Conservation (phyloP, 257 asterid genomes). For the Ocimum tenuiflorum region DNA sequence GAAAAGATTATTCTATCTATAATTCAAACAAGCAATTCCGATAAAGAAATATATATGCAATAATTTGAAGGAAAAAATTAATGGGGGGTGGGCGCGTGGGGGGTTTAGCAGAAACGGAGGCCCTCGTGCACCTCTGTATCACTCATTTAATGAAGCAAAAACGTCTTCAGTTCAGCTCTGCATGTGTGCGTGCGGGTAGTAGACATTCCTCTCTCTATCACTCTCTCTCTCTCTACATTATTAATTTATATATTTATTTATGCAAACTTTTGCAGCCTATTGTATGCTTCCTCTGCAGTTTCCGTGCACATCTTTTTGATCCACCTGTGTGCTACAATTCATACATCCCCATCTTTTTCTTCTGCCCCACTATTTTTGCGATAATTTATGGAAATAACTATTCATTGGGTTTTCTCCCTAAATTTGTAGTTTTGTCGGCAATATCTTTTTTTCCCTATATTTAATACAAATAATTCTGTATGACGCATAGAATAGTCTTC, state of each 20-base stretch:
- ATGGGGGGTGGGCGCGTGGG: not conserved
- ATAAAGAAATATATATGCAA: conserved; percentile 22
- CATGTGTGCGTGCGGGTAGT: conserved; percentile 66
- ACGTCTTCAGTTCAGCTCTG: conserved; percentile 35
- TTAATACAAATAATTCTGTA: not conserved
- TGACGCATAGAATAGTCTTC: not conserved
- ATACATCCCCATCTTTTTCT: conserved; percentile 28
- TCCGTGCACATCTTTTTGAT: conserved; percentile 29
- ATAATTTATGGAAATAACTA: not conserved
- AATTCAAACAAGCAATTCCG: conserved; percentile 2
- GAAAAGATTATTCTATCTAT: conserved; percentile 3
- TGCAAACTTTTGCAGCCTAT: conserved; percentile 37
- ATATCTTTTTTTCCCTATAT: conserved; percentile 8
- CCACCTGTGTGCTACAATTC: conserved; percentile 24
- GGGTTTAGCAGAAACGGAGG: conserved; percentile 39
- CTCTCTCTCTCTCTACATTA: conserved; percentile 26
- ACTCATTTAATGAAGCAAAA: conserved; percentile 53
- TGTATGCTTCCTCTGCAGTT: conserved; percentile 34
- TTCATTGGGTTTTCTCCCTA: not conserved
- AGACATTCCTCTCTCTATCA: conserved; percentile 38
- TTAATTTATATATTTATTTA: conserved; percentile 16
- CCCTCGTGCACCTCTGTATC: conserved; percentile 81
- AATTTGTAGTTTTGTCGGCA: conserved; percentile 33
- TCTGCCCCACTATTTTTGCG: conserved; percentile 28
- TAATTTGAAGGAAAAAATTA: conserved; percentile 31